Conservation (phyloP, 352 stramenopile genomes). For the Elongisporangium undulatum region DNA sequence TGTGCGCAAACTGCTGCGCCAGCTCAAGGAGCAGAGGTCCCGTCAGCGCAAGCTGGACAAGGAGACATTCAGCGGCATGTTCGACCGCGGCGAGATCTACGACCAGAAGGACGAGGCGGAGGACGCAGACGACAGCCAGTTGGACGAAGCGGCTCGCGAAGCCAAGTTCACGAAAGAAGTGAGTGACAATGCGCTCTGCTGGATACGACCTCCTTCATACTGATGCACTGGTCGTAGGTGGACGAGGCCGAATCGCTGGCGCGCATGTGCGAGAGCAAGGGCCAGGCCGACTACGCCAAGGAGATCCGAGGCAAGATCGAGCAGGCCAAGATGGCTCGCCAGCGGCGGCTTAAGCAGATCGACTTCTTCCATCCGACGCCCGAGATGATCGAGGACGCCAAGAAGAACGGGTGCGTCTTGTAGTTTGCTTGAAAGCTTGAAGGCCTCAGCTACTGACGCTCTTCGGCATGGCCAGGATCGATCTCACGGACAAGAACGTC, state of each 20-base stretch:
- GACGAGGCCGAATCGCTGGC: slow-evolving; percentile 62
- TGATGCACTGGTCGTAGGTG: slow-evolving; percentile 21
- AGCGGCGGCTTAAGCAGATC: slow-evolving; percentile 47
- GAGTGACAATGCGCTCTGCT: slow-evolving; percentile 1
- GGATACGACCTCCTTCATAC: neutral
- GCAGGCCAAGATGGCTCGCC: slow-evolving; percentile 38
- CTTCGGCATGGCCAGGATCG: slow-evolving; percentile 38
- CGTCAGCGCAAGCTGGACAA: slow-evolving; percentile 66
- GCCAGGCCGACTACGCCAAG: slow-evolving; percentile 42
- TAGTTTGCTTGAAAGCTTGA: neutral
- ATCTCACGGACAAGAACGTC: slow-evolving; percentile 63
- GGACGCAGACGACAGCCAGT: neutral
- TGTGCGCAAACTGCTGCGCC: slow-evolving; percentile 59
- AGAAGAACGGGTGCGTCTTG: slow-evolving; percentile 58
- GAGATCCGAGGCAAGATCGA: slow-evolving; percentile 66
- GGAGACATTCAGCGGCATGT: slow-evolving; percentile 83
- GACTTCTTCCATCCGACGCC: slow-evolving; percentile 75
- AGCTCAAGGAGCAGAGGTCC: slow-evolving; percentile 58
- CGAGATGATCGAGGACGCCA: slow-evolving; percentile 76
- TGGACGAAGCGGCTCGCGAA: slow-evolving; percentile 27
- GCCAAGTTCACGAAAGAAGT: slow-evolving; percentile 60
- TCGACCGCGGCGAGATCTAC: slow-evolving; percentile 65
- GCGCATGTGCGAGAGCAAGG: slow-evolving; percentile 65
- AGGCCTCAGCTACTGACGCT: neutral
- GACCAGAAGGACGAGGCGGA: slow-evolving; percentile 18